A percentile compares a stretch with the other conserved stretches of the same genome.
These are phyloP conservation scores for Heterobasidion occidentale DNA, from an alignment of 1,284 basidiomycete species.

Conservation along the genomic window DNA sequence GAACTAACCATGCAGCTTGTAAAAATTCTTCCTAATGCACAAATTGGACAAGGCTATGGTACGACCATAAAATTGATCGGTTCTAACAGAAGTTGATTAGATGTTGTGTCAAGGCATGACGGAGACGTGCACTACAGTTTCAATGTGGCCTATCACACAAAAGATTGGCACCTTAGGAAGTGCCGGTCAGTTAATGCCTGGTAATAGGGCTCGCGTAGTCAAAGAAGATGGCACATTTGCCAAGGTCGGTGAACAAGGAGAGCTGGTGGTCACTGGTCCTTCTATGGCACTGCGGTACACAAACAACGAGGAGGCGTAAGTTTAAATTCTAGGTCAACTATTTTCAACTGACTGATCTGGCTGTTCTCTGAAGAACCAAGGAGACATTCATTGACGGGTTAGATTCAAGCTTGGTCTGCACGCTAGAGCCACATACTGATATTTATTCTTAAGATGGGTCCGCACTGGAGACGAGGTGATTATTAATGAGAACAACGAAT, in stretches of 20 bases:
- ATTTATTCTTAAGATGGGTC: slow-evolving; percentile 26
- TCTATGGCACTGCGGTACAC: slow-evolving; percentile 35
- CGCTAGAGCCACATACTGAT: neutral
- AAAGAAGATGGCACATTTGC: slow-evolving; percentile 31
- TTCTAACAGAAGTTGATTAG: neutral
- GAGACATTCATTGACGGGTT: slow-evolving; percentile 34
- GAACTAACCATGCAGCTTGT: slow-evolving; percentile 53
- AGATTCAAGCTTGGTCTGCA: neutral
- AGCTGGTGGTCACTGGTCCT: slow-evolving; percentile 32
- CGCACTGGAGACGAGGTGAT: slow-evolving; percentile 36
- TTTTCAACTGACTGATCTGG: neutral
- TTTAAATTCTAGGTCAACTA: neutral
- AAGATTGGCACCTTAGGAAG: slow-evolving; percentile 24
- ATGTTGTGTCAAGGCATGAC: slow-evolving; percentile 26
- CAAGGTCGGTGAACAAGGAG: slow-evolving; percentile 30
- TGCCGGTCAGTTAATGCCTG: slow-evolving; percentile 31
- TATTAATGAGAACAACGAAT: slow-evolving; percentile 29
- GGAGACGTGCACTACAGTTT: slow-evolving; percentile 40
- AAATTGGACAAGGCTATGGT: slow-evolving; percentile 66
- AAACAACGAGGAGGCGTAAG: slow-evolving; percentile 35
- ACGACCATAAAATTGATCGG: neutral
- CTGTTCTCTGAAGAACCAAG: slow-evolving; percentile 21
- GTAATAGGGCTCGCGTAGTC: slow-evolving; percentile 28
- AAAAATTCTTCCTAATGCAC: slow-evolving; percentile 46
- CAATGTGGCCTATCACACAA: slow-evolving; percentile 19